Base-by-base conservation (phyloP, 805 yeast species). In the Candida methanosorbosa region DNA sequence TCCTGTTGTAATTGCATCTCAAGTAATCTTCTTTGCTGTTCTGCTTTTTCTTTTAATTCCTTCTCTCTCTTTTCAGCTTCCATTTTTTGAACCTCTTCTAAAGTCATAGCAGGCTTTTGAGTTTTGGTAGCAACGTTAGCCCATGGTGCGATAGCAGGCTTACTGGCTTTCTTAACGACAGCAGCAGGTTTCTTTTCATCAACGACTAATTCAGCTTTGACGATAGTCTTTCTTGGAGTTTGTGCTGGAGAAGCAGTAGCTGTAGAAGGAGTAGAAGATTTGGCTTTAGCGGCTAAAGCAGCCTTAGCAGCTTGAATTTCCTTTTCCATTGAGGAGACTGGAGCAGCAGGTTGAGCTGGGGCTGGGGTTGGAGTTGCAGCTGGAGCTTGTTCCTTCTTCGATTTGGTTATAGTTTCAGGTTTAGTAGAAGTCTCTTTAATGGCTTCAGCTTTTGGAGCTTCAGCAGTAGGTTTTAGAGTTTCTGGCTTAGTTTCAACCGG, bases 131-230 rank as follows among this genome's bases (percentile, higher is more conserved):
- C 39, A 17, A 51, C 46, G 1, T 49, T 39, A n/a, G 78, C 78
- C 79, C 79, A 74, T 29, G 80, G 79, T 5, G 79, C 79, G 21
- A 64, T 49, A 30, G 39, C 45, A 18, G 32, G 13, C 16, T 27
- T 29, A 15, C 23, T 16, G n/a, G n/a, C n/a, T n/a, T n/a, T n/a
- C n/a, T n/a, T n/a, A n/a, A n/a, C n/a, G n/a, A n/a, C n/a, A 18
- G 11, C 17, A 12, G 17, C 16, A 12, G 27, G 27, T 30, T 30
- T 30, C 27, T 22, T 13, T 12, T 21, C 21, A n/a, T n/a, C n/a
- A n/a, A n/a, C n/a, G n/a, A n/a, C n/a, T n/a, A n/a, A n/a, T n/a
- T n/a, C 11, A 8, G 23, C 11, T 21, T 7, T 21, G 7, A 8
- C 11, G 23, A 11, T 21, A 8, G 23, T 21, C 11, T 11, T 21